These are phyloP conservation scores for Haplosporangium sp. DNA, from an alignment of 371 early-diverging fungal species.

Conservation along the genomic window DNA sequence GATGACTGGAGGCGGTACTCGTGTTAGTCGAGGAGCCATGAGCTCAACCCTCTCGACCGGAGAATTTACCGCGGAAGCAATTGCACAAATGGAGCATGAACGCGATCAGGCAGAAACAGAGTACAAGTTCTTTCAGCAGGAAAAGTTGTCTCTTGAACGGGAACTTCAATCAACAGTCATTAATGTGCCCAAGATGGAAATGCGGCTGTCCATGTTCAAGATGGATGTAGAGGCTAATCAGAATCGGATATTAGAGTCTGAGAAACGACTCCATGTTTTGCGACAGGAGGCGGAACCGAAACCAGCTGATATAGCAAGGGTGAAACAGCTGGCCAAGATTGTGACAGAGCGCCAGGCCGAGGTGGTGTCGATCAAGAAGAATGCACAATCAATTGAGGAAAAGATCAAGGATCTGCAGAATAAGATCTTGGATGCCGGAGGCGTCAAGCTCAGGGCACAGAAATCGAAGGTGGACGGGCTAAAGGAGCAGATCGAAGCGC, in stretches of 20 bases:
- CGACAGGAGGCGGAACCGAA: conserved; percentile 60
- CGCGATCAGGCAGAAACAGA: conserved; percentile 70
- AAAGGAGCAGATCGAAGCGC: conserved; percentile 76
- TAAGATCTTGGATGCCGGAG: conserved; percentile 91
- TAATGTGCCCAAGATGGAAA: conserved; percentile 72
- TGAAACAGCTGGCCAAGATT: conserved; percentile 57
- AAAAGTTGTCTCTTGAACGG: conserved; percentile 63
- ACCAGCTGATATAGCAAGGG: conserved; percentile 58
- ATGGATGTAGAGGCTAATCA: conserved; percentile 78
- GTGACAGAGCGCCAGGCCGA: conserved; percentile 58
- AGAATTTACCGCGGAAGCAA: conserved; percentile 67
- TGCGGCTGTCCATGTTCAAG: conserved; percentile 75
- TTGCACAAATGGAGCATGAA: conserved; percentile 67
- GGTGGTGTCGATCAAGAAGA: conserved; percentile 55
- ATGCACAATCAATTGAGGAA: conserved; percentile 66
- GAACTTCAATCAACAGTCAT: conserved; percentile 65
- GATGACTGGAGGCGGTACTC: conserved; percentile 96
- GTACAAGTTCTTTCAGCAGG: conserved; percentile 60
- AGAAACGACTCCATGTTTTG: conserved; percentile 64
- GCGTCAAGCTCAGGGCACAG: conserved; percentile 86
- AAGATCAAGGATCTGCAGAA: conserved; percentile 83
- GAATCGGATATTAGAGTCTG: conserved; percentile 71
- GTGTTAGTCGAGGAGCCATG: conserved; percentile 85
- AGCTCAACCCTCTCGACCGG: conserved; percentile 75
- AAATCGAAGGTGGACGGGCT: conserved; percentile 87